Evolutionary conservation across 805 yeast genomes (phyloP).

Genomic region (Candida golubevii): DNA sequence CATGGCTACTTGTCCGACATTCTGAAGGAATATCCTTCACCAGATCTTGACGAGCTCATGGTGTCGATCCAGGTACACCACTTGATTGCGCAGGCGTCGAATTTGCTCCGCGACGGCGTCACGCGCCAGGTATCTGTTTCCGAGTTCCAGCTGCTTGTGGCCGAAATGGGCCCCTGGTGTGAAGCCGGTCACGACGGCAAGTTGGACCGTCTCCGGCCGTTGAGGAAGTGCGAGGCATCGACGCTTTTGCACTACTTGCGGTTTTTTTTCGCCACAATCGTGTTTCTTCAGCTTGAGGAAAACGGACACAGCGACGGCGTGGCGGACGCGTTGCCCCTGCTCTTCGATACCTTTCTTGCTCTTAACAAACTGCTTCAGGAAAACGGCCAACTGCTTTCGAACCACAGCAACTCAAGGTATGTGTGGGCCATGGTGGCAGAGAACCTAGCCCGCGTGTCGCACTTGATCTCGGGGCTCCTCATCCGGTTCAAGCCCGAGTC

Average conservation of each 20-base stretch:
- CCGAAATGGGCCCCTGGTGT: constrained; percentile 25
- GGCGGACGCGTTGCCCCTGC: constrained; percentile 14
- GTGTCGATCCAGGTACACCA: constrained; percentile 22
- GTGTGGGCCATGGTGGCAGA: constrained; percentile 27
- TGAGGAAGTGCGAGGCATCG: constrained; percentile 17
- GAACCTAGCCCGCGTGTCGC: constrained; percentile 27
- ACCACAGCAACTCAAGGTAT: constrained; percentile 16
- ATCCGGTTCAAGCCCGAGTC: constrained; percentile 21
- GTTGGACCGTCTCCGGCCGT: background rate
- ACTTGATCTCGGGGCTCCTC: constrained; percentile 30
- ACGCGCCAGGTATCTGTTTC: constrained; percentile 15
- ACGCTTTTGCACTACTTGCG: constrained; percentile 26
- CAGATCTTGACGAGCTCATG: constrained; percentile 9
- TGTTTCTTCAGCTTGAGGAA: constrained; percentile 37
- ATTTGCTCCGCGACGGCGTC: constrained; percentile 12
- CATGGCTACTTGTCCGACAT: constrained; percentile 20
- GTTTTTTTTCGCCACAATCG: constrained; percentile 25
- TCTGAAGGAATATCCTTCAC: background rate
- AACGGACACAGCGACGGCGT: constrained; percentile 13
- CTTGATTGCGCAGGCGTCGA: constrained; percentile 26
- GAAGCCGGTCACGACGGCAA: no score
- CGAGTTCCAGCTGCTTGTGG: constrained; percentile 20
- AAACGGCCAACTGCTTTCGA: background rate
- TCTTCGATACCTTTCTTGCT: constrained; percentile 16
- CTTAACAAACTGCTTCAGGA: constrained; percentile 14